A percentile compares a stretch with the other conserved stretches of the same genome.
Conservation (phyloP, 2,329 filamentous ascomycete genomes). For the Xylariales sp. region DNA sequence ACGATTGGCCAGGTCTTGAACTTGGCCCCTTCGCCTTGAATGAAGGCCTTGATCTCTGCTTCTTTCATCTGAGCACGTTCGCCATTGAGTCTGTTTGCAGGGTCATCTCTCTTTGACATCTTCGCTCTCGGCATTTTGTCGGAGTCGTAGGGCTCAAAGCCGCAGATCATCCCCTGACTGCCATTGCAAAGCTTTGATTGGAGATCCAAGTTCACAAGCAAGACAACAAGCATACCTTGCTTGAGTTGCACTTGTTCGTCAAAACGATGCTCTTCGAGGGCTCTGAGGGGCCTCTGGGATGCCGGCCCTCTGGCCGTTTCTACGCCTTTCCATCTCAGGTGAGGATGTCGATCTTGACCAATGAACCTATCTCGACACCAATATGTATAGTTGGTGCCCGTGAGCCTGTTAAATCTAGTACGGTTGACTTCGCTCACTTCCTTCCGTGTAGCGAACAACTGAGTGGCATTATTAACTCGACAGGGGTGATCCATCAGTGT, state of each 20-base stretch:
- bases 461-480: slow-evolving; percentile 36
- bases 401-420: slow-evolving; percentile 28
- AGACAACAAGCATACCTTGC: slow-evolving; percentile 45
- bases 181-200: slow-evolving; percentile 39
- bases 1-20: slow-evolving; percentile 46
- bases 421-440: slow-evolving; percentile 33
- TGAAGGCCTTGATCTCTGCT: slow-evolving; percentile 33
- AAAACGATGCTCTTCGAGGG: slow-evolving; percentile 41
- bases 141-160: slow-evolving; percentile 33
- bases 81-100: slow-evolving; percentile 24
- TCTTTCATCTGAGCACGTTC: slow-evolving; percentile 33
- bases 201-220: slow-evolving; percentile 46
- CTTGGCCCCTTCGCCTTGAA: slow-evolving; percentile 21
- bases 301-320: slow-evolving; percentile 13
- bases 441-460: slow-evolving; percentile 37
- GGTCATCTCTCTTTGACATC: slow-evolving; percentile 11
- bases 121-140: slow-evolving; percentile 23
- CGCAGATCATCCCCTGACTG: slow-evolving; percentile 39
- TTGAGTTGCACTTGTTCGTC: slow-evolving; percentile 41
- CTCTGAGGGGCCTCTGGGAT: slow-evolving; percentile 24
- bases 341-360: slow-evolving; percentile 25
- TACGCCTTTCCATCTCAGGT: slow-evolving; percentile 20
- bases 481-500: slow-evolving; percentile 41
- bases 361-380: slow-evolving; percentile 36
- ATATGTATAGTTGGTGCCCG: slow-evolving; percentile 23